Evolutionary conservation across 192 early-diverging fungal species (phyloP), one percentile per base, ranked within the genome.

Genomic region (Coemansia sp.): DNA sequence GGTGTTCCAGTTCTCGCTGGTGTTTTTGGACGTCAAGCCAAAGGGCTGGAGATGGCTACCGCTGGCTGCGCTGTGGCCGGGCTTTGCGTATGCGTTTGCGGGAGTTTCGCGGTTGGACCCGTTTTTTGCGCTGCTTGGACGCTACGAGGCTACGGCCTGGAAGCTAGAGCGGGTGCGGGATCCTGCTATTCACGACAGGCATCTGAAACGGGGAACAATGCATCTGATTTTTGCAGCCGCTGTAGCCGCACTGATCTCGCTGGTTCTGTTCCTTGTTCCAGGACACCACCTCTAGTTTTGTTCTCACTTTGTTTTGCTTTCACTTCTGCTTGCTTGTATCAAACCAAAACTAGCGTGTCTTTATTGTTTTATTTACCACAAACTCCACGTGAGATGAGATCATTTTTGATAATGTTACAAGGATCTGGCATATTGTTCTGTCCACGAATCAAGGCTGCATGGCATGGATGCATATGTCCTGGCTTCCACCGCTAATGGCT

Each of bases 21-120:
- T 83, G 5, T 75, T 83, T 22, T 51, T 83, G 16, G 74, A 83
- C 14, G 81, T 83, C 40, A 65, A 63, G 64, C 81, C 81, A 5
- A 83, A 83, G 70, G 81, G 63, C 42, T 83, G 81, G 81, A 65
- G 81, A 50, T 83, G 75, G 75, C 68, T 83, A 67, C 76, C 81
- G 39, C 39, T 83, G 45, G 72, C 76, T 16, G 76, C 49, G 7
- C 65, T 83, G 67, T 78, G 75, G 75, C 72, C 65, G 7, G 81
- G 81, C 0, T 71, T 77, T 32, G 61, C 61, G 38, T 70, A 56
- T 38, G 60, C 59, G 7, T 61, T 83, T 68, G 81, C 81, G 11
- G 81, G 81, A 2, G 61, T 83, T 38, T 53, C 66, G 48, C 72
- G 81, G 5, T 48, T 83, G 41, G 81, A 83, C 48, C 81, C 81